Base-by-base conservation (phyloP, 23 red algal genomes). In the Agarophyton chilense region DNA sequence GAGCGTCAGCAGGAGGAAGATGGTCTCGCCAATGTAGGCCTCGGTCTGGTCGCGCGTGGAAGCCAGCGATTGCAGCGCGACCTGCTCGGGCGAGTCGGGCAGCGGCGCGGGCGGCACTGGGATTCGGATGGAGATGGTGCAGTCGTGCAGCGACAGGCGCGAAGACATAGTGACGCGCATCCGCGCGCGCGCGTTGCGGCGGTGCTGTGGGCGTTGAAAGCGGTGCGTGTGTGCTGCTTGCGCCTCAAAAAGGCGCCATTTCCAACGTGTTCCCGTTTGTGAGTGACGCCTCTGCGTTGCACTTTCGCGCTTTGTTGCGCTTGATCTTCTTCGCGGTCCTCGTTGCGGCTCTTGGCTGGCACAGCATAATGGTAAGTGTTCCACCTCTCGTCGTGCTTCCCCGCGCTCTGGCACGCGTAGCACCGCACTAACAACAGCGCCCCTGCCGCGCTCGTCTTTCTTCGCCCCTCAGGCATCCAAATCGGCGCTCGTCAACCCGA, bases 401-500 rank as follows among this genome's bases (percentile, higher is more conserved):
- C n/a, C n/a, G n/a, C n/a, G n/a, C n/a, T n/a, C n/a, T n/a, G n/a
- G n/a, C n/a, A n/a, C n/a, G n/a, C n/a, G n/a, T n/a, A n/a, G n/a
- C n/a, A n/a, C 44, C 56, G 56, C 56, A 25, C 56, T 7, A 32
- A 38, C 60, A 38, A 36, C 55, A 58, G 11, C 10, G 7, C 60
- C 60, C 31, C 9, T 25, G 5, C 8, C 14, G 4, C 4, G 26
- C 60, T 9, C 29, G 1, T 10, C 10, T 26, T 29, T 4, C 29
- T 0, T 2, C 19, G 22, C 60, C 9, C 29, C 19, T 35, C 54
- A 80, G 85, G 46, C 85, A 31, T 56, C 21, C 71, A 89, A 89
- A 52, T 60, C 68, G 44, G 26, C 67, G 35, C 72, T 66, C 33
- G 56, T 98, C 4, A 93, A 92, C 58, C 96, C 96, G 42, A 96